These are phyloP conservation scores for Penicillium sp. DNA, from an alignment of 2,329 filamentous ascomycete species.

Conservation along the genomic window DNA sequence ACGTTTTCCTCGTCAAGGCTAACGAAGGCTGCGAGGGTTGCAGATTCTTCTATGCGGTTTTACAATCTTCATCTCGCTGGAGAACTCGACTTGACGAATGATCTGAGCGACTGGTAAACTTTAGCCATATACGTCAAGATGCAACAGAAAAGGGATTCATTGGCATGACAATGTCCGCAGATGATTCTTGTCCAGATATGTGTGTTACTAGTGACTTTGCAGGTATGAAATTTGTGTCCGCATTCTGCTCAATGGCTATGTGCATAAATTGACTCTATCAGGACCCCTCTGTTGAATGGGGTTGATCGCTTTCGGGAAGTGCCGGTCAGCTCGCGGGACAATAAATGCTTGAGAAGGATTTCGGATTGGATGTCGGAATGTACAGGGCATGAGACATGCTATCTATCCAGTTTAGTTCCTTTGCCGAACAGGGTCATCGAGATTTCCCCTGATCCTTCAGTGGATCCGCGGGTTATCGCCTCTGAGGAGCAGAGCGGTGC, in stretches of 20 bases:
- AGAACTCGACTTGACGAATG: not conserved
- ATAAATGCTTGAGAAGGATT: not conserved
- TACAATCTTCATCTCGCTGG: not conserved
- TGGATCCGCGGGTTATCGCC: not conserved
- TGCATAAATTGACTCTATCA: not conserved
- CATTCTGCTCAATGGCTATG: not conserved
- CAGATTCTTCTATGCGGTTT: not conserved
- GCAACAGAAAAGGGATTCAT: not conserved
- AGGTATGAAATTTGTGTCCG: not conserved
- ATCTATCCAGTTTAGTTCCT: not conserved
- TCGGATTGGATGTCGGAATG: not conserved
- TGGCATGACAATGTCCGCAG: conserved; percentile 1
- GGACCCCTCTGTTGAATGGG: not conserved
- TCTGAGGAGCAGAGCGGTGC: not conserved
- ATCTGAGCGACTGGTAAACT: not conserved
- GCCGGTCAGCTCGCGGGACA: not conserved
- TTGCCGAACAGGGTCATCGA: not conserved
- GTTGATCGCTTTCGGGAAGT: not conserved
- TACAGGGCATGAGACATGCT: not conserved
- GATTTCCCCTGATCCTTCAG: not conserved
- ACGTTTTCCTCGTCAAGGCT: not conserved
- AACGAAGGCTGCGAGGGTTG: not conserved
- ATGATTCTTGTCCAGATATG: conserved; percentile 1
- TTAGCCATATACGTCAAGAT: not conserved
- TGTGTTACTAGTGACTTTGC: not conserved